Evolutionary conservation across 2,329 filamentous ascomycete species (phyloP).

Genomic region (Pyrenochaeta sp.): DNA sequence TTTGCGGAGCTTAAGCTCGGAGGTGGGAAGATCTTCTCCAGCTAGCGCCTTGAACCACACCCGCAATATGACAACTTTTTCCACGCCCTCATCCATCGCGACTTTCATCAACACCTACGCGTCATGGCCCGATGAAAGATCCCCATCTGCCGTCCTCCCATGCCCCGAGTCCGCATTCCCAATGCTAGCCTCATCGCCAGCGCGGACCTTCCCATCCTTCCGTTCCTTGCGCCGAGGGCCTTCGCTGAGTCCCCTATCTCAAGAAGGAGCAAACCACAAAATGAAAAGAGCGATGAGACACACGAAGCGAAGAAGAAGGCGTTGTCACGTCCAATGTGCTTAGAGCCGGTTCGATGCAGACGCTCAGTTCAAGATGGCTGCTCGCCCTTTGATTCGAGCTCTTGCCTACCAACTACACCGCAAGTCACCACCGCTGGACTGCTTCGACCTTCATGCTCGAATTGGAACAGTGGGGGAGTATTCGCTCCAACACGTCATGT

Average conservation of each 20-base stretch:
- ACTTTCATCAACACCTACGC: slow-evolving; percentile 13
- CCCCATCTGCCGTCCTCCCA: slow-evolving; percentile 25
- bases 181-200: slow-evolving; percentile 44
- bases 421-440: slow-evolving; percentile 3
- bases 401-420: neutral
- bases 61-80: slow-evolving; percentile 30
- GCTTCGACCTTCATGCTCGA: slow-evolving; percentile 1
- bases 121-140: slow-evolving; percentile 44
- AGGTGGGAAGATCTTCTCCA: slow-evolving; percentile 17
- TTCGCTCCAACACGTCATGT: slow-evolving; percentile 1
- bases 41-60: slow-evolving; percentile 24
- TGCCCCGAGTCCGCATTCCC: slow-evolving; percentile 43
- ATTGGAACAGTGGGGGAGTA: neutral
- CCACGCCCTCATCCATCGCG: slow-evolving; percentile 1
- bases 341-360: neutral
- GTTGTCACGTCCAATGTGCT: neutral
- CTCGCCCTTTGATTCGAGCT: neutral
- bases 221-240: slow-evolving; percentile 51
- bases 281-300: slow-evolving; percentile 10
- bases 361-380: neutral
- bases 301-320: slow-evolving; percentile 23
- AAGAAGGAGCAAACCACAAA: slow-evolving; percentile 16
- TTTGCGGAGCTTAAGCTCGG: slow-evolving; percentile 29
- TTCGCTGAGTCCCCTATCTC: slow-evolving; percentile 33
- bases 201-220: slow-evolving; percentile 43